Conservation (phyloP, 192 early-diverging fungal genomes). For the Umbelopsis sp. region DNA sequence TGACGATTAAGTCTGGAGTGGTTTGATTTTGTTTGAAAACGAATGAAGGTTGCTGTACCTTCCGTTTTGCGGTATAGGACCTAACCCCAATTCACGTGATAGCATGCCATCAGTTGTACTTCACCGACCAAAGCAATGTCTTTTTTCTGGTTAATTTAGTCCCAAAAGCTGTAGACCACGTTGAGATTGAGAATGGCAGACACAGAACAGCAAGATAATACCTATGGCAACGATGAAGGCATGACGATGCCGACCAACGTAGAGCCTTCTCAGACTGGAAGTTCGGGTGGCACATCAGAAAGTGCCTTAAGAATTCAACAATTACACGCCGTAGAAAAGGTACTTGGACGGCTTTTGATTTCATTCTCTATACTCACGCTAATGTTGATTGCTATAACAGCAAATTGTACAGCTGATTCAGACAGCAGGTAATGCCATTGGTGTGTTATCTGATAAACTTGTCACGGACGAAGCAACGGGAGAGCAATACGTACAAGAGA, state of each 20-base stretch:
- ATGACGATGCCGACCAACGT: not conserved
- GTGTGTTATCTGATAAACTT: not conserved
- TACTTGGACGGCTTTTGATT: not conserved
- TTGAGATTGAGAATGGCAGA: too few species aligned
- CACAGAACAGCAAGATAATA: not conserved
- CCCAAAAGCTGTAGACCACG: too few species aligned
- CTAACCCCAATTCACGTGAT: too few species aligned
- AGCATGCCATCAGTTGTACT: too few species aligned
- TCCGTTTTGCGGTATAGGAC: too few species aligned
- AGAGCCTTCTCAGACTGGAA: too few species aligned
- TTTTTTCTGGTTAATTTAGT: too few species aligned
- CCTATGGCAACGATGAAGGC: not conserved
- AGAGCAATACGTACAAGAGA: not conserved
- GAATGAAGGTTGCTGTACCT: too few species aligned
- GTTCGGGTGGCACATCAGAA: not conserved
- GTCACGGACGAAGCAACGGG: not conserved
- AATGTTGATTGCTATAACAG: not conserved
- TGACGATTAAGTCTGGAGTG: too few species aligned
- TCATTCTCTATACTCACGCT: not conserved
- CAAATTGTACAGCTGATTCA: constrained; percentile 10
- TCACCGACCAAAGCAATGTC: too few species aligned
- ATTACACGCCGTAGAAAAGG: constrained; percentile 4
- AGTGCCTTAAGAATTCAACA: constrained; percentile 1
- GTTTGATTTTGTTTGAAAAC: too few species aligned
- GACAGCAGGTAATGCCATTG: not conserved